phyloP scores from a whole-genome alignment of 2,329 filamentous ascomycete genomes.

The Fusarium sambucinum region DNA sequence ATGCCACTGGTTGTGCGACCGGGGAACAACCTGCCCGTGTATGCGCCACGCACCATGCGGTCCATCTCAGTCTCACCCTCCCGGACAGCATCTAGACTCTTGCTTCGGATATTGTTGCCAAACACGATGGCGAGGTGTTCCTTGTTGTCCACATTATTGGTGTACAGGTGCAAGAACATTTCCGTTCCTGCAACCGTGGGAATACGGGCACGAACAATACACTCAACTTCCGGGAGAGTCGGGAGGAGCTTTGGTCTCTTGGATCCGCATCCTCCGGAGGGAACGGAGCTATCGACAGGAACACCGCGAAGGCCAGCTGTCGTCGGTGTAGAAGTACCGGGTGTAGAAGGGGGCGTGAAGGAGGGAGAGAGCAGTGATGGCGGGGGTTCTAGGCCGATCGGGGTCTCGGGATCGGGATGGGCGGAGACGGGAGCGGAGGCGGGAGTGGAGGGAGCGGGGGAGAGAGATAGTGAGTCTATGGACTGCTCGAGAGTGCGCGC shows the following conservation, averaged over 20 bases:
- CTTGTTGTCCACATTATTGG: constrained; percentile 92
- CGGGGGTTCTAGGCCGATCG: constrained; percentile 55
- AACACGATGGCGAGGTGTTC: constrained; percentile 98
- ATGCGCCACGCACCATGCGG: constrained; percentile 94
- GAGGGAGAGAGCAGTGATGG: constrained; percentile 87
- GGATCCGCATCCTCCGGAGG: constrained; percentile 69
- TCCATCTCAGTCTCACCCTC: constrained; percentile 87
- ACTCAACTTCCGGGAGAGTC: constrained; percentile 86
- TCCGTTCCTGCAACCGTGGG: constrained; percentile 91
- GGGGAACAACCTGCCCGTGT: constrained; percentile 87
- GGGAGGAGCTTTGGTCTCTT: constrained; percentile 79
- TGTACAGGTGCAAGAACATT: constrained; percentile 97
- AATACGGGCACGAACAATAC: constrained; percentile 93
- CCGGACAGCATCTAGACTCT: constrained; percentile 76
- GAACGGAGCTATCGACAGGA: constrained; percentile 70
- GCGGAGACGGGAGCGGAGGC: constrained; percentile 30
- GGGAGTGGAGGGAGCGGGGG: constrained; percentile 41
- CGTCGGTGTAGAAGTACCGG: constrained; percentile 67
- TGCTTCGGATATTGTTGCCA: constrained; percentile 82
- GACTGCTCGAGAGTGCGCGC: constrained; percentile 42
- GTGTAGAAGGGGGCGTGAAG: constrained; percentile 79
- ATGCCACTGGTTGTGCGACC: constrained; percentile 82
- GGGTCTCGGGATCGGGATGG: constrained; percentile 35
- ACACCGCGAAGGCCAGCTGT: constrained; percentile 62
- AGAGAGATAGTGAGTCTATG: constrained; percentile 55